Percentiles rank a stretch among this genome's conserved stretches.
These are phyloP conservation scores for Psidium friedrichsthalianum DNA, from an alignment of 345 rosid genomes.

Conservation along the genomic window DNA sequence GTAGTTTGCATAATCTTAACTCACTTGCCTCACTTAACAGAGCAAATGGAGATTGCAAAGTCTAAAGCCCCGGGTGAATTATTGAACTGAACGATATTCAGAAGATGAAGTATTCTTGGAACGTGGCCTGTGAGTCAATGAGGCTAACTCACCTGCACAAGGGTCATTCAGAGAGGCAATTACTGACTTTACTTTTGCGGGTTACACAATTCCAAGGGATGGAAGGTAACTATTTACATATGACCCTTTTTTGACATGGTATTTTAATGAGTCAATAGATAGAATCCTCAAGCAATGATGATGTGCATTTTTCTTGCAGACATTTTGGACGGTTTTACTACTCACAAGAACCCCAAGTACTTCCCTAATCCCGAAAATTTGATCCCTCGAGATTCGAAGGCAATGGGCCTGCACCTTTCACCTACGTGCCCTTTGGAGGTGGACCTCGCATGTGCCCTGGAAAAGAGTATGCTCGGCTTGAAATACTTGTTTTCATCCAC, in stretches of 20 bases:
- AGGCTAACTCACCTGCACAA: too few relatives aligned
- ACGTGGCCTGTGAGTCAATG: too few relatives aligned
- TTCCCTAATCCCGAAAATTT: background rate
- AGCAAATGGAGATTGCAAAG: background rate
- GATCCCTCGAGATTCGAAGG: background rate
- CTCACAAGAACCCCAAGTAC: background rate
- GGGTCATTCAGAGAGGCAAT: too few relatives aligned
- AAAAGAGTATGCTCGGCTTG: background rate
- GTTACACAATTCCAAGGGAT: background rate
- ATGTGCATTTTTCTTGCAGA: background rate
- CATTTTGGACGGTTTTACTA: background rate
- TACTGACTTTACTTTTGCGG: too few relatives aligned
- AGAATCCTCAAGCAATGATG: background rate
- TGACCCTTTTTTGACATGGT: background rate
- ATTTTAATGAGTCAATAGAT: background rate
- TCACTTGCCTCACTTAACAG: background rate
- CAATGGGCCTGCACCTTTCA: background rate
- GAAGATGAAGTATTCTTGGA: too few relatives aligned
- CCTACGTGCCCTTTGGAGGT: background rate
- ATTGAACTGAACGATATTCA: too few relatives aligned
- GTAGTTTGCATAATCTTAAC: background rate
- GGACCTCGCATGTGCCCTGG: background rate
- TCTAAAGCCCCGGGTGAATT: background rate
- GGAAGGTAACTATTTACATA: background rate
- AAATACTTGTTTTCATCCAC: background rate